phyloP scores from a whole-genome alignment of 2,329 filamentous ascomycete species.

The Claviceps sp. region DNA sequence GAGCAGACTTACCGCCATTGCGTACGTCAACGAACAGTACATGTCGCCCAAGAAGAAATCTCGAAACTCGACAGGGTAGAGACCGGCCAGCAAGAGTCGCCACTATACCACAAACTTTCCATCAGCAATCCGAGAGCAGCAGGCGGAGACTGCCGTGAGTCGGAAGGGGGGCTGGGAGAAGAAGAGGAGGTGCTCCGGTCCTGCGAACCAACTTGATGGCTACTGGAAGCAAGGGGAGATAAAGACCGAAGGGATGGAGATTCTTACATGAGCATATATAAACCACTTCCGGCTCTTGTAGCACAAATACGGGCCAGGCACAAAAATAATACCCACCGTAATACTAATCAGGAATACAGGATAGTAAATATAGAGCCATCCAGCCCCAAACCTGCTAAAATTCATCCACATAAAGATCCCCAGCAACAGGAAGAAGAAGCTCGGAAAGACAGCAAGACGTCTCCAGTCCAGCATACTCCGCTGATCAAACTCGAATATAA shows the following conservation, averaged over 20 bases:
- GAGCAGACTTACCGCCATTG: constrained; percentile 55
- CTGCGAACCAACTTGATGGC: too few species aligned
- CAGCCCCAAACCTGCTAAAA: constrained; percentile 55
- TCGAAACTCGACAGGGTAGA: constrained; percentile 90
- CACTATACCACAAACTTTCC: constrained; percentile 37
- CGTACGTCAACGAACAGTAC: constrained; percentile 90
- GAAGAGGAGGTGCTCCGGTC: background rate
- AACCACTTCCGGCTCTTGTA: constrained; percentile 74
- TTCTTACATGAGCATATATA: constrained; percentile 69
- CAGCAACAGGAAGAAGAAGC: constrained; percentile 65
- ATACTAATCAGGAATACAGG: constrained; percentile 67
- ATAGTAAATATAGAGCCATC: constrained; percentile 69
- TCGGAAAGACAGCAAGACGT: constrained; percentile 73
- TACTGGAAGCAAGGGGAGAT: too few species aligned
- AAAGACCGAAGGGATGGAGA: background rate
- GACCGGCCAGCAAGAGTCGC: constrained; percentile 69
- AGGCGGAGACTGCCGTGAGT: background rate
- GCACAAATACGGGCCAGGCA: constrained; percentile 63
- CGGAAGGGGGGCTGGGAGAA: too few species aligned
- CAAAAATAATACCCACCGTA: constrained; percentile 54
- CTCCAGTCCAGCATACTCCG: constrained; percentile 81
- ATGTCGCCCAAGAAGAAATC: constrained; percentile 98
- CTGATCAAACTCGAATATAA: constrained; percentile 93
- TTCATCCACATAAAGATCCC: constrained; percentile 84
- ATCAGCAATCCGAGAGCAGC: background rate